phyloP scores from a whole-genome alignment of 208 protist species.

The Crithidia sp. region DNA sequence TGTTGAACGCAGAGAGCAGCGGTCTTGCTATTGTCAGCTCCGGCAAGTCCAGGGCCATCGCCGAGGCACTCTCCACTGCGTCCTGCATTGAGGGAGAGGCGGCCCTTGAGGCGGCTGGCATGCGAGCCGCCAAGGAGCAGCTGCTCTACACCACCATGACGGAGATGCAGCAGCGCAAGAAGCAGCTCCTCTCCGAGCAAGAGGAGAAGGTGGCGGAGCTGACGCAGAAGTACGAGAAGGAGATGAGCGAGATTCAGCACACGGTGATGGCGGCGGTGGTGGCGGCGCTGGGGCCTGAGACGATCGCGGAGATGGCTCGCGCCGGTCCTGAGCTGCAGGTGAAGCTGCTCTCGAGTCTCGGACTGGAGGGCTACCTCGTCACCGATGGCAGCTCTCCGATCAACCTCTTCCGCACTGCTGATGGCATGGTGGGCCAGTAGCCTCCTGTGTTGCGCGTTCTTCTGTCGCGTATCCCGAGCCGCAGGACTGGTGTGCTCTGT shows the following conservation, averaged over 20 bases:
- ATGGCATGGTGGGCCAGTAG: conserved; percentile 48
- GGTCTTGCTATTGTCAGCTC: conserved; percentile 85
- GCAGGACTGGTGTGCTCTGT: background rate
- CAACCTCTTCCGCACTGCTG: conserved; percentile 91
- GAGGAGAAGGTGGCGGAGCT: conserved; percentile 41
- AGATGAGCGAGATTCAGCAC: conserved; percentile 49
- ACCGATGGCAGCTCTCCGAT: conserved; percentile 93
- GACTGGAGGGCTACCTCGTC: conserved; percentile 90
- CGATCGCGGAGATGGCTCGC: conserved; percentile 80
- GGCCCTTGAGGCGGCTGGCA: conserved; percentile 67
- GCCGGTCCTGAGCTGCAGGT: conserved; percentile 86
- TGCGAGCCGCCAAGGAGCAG: conserved; percentile 79
- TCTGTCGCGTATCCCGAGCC: background rate
- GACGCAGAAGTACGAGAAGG: conserved; percentile 37
- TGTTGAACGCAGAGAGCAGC: conserved; percentile 89
- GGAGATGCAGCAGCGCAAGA: conserved; percentile 58
- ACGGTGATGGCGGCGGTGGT: conserved; percentile 56
- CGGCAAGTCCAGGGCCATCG: conserved; percentile 92
- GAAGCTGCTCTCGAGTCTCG: conserved; percentile 73
- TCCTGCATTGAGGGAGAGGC: conserved; percentile 90
- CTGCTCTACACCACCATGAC: conserved; percentile 49
- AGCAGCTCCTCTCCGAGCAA: conserved; percentile 44
- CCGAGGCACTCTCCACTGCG: conserved; percentile 87
- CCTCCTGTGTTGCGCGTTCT: background rate
- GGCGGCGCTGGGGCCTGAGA: conserved; percentile 71